These are phyloP conservation scores for Amorphotheca resinae DNA, from an alignment of 495 filamentous ascomycete genomes.

Conservation along the genomic window DNA sequence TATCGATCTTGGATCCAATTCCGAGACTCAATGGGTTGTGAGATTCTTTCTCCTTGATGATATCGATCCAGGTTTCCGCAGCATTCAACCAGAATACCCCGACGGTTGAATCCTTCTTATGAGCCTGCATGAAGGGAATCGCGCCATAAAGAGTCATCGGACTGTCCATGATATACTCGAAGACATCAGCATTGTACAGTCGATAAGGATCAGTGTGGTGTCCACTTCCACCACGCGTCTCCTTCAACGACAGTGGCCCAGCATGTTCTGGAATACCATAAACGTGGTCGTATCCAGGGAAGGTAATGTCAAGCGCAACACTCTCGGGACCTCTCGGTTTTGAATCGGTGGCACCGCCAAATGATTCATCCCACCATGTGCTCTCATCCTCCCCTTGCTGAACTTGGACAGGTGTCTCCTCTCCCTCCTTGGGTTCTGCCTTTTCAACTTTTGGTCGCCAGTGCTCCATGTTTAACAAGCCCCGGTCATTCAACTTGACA, in stretches of 20 bases:
- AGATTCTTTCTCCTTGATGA: conserved; percentile 65
- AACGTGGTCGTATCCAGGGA: conserved; percentile 83
- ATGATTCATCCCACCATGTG: conserved; percentile 95
- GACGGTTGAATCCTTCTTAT: conserved; percentile 83
- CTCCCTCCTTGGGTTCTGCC: conserved; percentile 30
- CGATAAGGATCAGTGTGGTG: conserved; percentile 89
- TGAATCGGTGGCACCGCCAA: conserved; percentile 85
- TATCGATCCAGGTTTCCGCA: conserved; percentile 94
- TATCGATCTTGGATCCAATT: conserved; percentile 51
- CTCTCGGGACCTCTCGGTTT: conserved; percentile 87
- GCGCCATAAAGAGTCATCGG: conserved; percentile 97
- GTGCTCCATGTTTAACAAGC: conserved; percentile 84
- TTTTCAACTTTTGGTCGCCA: conserved; percentile 84
- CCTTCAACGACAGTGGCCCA: conserved; percentile 71
- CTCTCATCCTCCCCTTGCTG: conserved; percentile 43
- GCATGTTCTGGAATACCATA: conserved; percentile 94
- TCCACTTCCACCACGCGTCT: conserved; percentile 77
- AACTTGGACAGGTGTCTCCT: conserved; percentile 12
- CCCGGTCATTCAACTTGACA: conserved; percentile 76
- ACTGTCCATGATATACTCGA: conserved; percentile 92
- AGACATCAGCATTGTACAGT: conserved; percentile 91
- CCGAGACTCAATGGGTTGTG: conserved; percentile 70
- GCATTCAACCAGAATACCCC: conserved; percentile 99
- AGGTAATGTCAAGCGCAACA: conserved; percentile 79
- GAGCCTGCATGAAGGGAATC: conserved; percentile 95